Base-by-base conservation (phyloP, 1,139 yeast genomes). In the Blastobotrys proliferans region DNA sequence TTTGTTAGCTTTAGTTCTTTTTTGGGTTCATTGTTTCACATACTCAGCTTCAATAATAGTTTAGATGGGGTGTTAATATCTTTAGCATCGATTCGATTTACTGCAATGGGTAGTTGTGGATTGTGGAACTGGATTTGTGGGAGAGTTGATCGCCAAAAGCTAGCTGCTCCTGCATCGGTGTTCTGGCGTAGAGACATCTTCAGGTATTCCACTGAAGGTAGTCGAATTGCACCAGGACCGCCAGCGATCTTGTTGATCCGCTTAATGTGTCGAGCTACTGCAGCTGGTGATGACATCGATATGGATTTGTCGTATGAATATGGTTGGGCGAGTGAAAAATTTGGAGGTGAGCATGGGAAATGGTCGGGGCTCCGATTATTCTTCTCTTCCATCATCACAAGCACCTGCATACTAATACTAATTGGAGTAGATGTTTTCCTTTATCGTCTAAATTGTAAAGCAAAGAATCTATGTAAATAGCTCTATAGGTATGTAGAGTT, bases 81-180 rank as follows among this genome's bases (percentile, higher is more conserved):
- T 2, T 34, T 24, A 13, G 32, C 22, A n/a, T n/a, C 20, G 32
- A 25, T 32, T 26, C 44, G 41, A 9, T 17, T 17, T n/a, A 87
- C 83, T 22, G 76, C 71, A 47, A 86, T 79, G 27, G 77, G 74
- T 26, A 84, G 60, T 33, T 70, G 68, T 24, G 92, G 92, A 63
- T 88, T 88, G 67, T 86, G 90, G 64, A 84, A 88, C 60, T 80
- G 83, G 47, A 88, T 70, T 11, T 87, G 79, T 17, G 94, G 95
- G 46, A 87, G 69, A 62, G 79, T 75, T 40, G 71, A 67, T 56
- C 76, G 77, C 94, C 94, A 84, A 64, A 88, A 85, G 51, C 69
- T 69, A 44, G 75, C 67, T 10, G 63, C 61, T 10, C 64, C 57
- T 11, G 38, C 22, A n/a, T 39, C 35, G 28, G 32, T 55, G 18